A percentile compares a stretch with the other conserved stretches of the same genome.
These are phyloP conservation scores for Populus deltoides DNA, from an alignment of 345 rosid species.

Conservation along the genomic window DNA sequence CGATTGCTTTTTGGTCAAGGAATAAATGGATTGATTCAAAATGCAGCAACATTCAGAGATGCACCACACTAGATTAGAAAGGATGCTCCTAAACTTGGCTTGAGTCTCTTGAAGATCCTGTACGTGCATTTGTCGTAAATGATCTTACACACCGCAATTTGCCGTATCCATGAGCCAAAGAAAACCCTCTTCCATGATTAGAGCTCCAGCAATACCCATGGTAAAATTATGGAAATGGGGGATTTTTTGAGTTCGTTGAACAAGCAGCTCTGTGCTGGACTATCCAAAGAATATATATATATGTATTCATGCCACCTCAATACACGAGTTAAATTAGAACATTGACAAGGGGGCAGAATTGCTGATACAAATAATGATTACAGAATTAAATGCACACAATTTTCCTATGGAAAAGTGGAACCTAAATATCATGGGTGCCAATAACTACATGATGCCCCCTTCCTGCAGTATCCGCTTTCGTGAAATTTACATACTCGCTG, in stretches of 20 bases:
- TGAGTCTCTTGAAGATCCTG: no score
- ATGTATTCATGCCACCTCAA: constrained; percentile 13
- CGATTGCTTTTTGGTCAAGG: no score
- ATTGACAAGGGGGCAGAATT: constrained; percentile 1
- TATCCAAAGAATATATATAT: constrained; percentile 11
- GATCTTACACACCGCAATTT: no score
- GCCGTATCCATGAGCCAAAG: background rate
- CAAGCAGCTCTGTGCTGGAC: constrained; percentile 9
- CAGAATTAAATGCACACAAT: constrained; percentile 26
- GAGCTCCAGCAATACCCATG: no score
- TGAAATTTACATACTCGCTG: constrained; percentile 71
- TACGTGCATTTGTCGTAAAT: no score
- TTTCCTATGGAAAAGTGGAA: background rate
- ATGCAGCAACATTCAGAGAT: no score
- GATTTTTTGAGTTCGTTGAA: no score
- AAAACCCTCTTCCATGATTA: background rate
- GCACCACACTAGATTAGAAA: no score
- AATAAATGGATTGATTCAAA: no score
- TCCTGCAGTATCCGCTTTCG: constrained; percentile 69
- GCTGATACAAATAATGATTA: constrained; percentile 29
- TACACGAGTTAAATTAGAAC: constrained; percentile 30
- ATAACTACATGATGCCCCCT: constrained; percentile 72
- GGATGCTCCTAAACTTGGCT: no score
- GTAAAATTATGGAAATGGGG: no score
- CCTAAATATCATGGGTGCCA: constrained; percentile 59